Base-by-base conservation (phyloP, 345 rosid genomes). In the Pugionium dolabratum region DNA sequence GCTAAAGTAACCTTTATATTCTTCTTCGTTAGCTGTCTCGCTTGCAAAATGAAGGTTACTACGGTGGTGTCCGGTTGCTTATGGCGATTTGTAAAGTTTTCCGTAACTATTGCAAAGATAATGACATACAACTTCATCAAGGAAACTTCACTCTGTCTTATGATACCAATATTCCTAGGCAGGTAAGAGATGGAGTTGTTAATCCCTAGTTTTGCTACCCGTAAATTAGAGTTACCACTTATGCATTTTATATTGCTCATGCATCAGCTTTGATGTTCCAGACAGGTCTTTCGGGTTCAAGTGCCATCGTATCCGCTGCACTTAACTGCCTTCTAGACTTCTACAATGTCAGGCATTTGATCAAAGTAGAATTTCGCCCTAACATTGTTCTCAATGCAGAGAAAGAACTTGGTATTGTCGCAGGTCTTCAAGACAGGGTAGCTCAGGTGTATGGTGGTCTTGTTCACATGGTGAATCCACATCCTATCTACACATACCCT, bases 251-350 rank as follows among this genome's bases (percentile, higher is more conserved):
- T 59, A 54, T 62, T 50, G 30, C 66, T 64, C 9, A 53, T 81
- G 44, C 49, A 53, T 68, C 53, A 29, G 11, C 26, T 18, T 65
- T 74, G 44, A 67, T 64, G 40, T 81, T 78, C 61, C 89, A 93
- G 98, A 78, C 96, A 59, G 98, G 98, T 54, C 97, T 90, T 77
- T 90, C 98, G 3, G 97, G 98, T 66, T 93, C 99, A 8, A 90
- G 99, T 78, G 97, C 97, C 52, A 94, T 94, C 10, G 99, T 88
- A 6, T 85, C 89, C 62, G 99, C 99, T 29, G 91, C 96, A 72
- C 72, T 90, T 45, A 84, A 76, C 84, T 94, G 99, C 81, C 88
- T 94, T 67, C 87, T 90, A 1, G 97, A 94, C 75, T 85, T 86
- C 76, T 94, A 88, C 80, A 72, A 84, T 5, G 93, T 94, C 54